Conservation (phyloP, 106 monocot species). For the Narthecium ossifragum region DNA sequence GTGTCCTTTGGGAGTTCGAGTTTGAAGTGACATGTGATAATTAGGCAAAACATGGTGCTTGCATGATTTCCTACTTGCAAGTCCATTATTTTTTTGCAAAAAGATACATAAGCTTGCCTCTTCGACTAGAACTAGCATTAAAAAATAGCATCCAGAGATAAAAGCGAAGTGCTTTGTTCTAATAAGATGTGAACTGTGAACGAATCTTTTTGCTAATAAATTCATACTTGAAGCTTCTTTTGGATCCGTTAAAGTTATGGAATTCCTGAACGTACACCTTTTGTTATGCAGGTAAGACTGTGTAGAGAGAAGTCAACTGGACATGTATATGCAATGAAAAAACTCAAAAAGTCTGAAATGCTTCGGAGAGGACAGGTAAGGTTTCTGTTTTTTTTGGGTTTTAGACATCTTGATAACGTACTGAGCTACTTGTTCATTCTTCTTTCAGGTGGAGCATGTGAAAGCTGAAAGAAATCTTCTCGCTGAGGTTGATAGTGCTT, state of each 20-base stretch:
- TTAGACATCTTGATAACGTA: background rate
- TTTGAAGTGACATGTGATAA: no score
- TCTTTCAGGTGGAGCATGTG: slow-evolving; percentile 67
- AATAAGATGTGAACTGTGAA: no score
- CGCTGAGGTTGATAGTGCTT: slow-evolving; percentile 71
- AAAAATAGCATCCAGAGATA: no score
- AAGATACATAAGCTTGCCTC: no score
- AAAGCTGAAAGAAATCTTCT: slow-evolving; percentile 85
- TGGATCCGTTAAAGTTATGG: background rate
- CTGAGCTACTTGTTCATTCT: slow-evolving; percentile 8
- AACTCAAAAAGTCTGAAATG: slow-evolving; percentile 65
- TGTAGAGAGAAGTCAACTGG: slow-evolving; percentile 59
- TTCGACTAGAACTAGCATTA: no score
- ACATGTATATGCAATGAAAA: slow-evolving; percentile 64
- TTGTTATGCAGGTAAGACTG: slow-evolving; percentile 42
- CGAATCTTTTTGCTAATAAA: no score
- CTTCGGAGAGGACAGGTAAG: slow-evolving; percentile 71
- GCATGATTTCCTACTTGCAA: no score
- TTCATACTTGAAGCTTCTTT: background rate
- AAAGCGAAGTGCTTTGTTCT: no score
- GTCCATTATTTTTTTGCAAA: no score
- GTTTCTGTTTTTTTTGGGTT: background rate
- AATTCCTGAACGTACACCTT: background rate
- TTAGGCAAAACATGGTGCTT: no score
- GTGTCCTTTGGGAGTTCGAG: no score